Evolutionary conservation across 1,284 basidiomycete species (phyloP).

Genomic region (Wolfiporia cocos): DNA sequence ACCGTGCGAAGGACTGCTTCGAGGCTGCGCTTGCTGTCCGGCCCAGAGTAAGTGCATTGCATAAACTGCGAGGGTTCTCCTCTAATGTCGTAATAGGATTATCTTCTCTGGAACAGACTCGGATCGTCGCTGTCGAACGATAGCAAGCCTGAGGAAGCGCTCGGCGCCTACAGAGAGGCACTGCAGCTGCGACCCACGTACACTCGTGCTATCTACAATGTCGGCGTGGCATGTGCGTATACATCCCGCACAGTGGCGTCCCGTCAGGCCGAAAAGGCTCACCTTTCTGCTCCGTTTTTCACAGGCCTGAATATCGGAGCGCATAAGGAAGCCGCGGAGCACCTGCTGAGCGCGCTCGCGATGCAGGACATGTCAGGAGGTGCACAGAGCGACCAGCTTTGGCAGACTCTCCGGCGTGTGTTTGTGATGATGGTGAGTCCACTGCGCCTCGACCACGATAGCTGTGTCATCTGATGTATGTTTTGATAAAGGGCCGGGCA

Average conservation of each 20-base stretch:
- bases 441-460: too few relatives aligned
- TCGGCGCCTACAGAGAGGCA: slow-evolving; percentile 92
- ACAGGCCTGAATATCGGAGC: slow-evolving; percentile 93
- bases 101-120: slow-evolving; percentile 93
- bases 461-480: slow-evolving; percentile 2
- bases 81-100: slow-evolving; percentile 57
- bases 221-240: slow-evolving; percentile 87
- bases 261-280: slow-evolving; percentile 2
- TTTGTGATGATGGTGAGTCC: slow-evolving; percentile 72
- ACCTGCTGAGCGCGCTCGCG: slow-evolving; percentile 89
- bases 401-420: slow-evolving; percentile 88
- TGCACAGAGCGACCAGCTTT: slow-evolving; percentile 79
- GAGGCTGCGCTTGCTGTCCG: slow-evolving; percentile 75
- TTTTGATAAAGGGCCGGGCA: slow-evolving; percentile 40
- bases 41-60: slow-evolving; percentile 47
- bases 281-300: slow-evolving; percentile 1
- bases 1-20: slow-evolving; percentile 88
- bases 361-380: slow-evolving; percentile 65
- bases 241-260: background rate
- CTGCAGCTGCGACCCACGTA: slow-evolving; percentile 93
- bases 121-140: slow-evolving; percentile 96
- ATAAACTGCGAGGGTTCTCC: background rate
- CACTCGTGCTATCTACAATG: slow-evolving; percentile 96
- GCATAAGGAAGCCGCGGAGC: slow-evolving; percentile 94
- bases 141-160: slow-evolving; percentile 90